Percentiles rank a stretch among this genome's conserved stretches.
Evolutionary conservation across 164 flowering plant genomes (phyloP).

Genomic region (Tinospora cordifolia): DNA sequence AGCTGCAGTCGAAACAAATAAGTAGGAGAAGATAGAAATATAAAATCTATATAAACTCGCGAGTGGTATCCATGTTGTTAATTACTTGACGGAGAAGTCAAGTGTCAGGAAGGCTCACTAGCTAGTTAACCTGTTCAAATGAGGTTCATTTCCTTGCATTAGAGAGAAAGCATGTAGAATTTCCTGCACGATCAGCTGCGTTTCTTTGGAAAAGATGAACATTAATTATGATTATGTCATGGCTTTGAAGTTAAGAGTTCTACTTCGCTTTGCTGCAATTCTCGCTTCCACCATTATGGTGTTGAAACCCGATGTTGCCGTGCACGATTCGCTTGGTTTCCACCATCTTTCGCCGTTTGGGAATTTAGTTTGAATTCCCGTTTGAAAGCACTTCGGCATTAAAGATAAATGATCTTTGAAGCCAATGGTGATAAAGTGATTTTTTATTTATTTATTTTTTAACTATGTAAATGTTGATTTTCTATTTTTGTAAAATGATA

Average conservation of each 20-base stretch:
- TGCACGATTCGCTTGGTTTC: constrained; percentile 4
- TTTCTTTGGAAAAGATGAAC: neutral
- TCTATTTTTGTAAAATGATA: no score
- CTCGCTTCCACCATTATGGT: neutral
- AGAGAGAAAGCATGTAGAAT: constrained; percentile 8
- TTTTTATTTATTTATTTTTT: no score
- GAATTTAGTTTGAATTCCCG: no score
- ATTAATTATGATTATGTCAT: neutral
- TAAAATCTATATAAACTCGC: neutral
- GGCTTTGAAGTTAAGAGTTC: constrained; percentile 11
- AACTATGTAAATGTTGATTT: no score
- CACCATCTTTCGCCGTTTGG: neutral
- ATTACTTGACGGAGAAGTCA: constrained; percentile 2
- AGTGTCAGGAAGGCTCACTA: neutral
- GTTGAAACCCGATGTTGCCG: constrained; percentile 2
- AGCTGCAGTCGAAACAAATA: neutral
- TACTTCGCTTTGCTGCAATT: constrained; percentile 3
- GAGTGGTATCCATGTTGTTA: neutral
- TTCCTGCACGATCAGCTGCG: neutral
- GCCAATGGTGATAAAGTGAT: no score
- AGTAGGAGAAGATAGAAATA: neutral
- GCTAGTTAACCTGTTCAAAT: neutral
- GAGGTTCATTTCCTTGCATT: constrained; percentile 6
- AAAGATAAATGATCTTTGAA: no score
- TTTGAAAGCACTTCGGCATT: no score